Percentiles rank a stretch among this genome's conserved stretches.
Conservation (phyloP, 306 rosid genomes). For the Quillaja saponaria region DNA sequence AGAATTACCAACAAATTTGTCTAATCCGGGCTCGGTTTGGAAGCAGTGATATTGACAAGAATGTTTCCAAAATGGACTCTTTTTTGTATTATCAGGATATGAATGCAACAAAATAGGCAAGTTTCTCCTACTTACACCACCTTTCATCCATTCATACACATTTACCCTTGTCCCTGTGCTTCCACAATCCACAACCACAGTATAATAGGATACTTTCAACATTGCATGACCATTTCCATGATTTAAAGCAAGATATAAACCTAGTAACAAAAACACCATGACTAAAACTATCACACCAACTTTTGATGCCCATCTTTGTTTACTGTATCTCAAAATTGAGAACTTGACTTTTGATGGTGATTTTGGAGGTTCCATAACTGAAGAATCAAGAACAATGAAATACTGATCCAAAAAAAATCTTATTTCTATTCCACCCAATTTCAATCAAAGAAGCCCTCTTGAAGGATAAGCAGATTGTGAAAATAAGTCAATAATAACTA, state of each 20-base stretch:
- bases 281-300: constrained; percentile 28
- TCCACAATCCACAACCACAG: constrained; percentile 84
- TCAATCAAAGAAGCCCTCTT: too few relatives aligned
- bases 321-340: constrained; percentile 32
- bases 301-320: constrained; percentile 34
- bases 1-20: constrained; percentile 63
- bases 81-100: constrained; percentile 54
- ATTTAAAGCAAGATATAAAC: constrained; percentile 46
- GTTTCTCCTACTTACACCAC: constrained; percentile 24
- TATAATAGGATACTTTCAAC: constrained; percentile 47
- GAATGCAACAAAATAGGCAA: constrained; percentile 63
- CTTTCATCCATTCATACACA: constrained; percentile 58
- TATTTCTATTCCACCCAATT: too few relatives aligned
- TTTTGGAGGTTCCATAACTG: constrained; percentile 61
- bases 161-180: constrained; percentile 76
- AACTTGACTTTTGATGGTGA: constrained; percentile 64
- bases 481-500: too few relatives aligned
- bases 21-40: constrained; percentile 87
- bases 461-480: too few relatives aligned
- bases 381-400: constrained; percentile 14
- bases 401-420: not conserved
- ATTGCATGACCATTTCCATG: constrained; percentile 21
- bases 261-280: constrained; percentile 42
- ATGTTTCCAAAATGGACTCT: constrained; percentile 44
- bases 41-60: constrained; percentile 75